phyloP scores from a whole-genome alignment of 2,329 filamentous ascomycete genomes.

The Ambrosiella xylebori region DNA sequence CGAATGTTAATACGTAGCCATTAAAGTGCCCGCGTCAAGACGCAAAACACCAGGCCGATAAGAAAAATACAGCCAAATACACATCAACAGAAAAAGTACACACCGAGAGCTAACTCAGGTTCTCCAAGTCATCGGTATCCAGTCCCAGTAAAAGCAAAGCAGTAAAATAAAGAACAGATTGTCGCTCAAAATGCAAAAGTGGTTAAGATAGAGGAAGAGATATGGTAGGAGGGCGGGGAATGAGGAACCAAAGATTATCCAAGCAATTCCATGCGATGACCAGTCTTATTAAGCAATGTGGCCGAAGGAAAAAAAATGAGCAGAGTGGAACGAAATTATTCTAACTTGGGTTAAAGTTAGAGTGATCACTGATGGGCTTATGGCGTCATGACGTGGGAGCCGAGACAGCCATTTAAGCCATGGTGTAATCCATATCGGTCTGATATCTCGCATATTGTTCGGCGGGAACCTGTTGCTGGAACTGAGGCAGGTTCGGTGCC shows the following conservation, averaged over 20 bases:
- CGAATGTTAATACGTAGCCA: not conserved
- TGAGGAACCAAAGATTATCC: not conserved
- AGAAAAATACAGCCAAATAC: not conserved
- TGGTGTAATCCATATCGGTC: conserved; percentile 11
- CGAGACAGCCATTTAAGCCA: conserved; percentile 7
- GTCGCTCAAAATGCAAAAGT: not conserved
- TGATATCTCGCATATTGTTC: conserved; percentile 11
- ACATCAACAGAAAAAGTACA: not conserved
- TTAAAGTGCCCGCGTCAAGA: not conserved
- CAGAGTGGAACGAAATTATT: not conserved
- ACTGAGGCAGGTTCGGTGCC: conserved; percentile 20
- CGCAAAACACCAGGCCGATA: not conserved
- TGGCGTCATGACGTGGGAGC: not conserved
- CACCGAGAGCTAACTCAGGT: not conserved
- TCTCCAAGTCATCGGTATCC: not conserved
- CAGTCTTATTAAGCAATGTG: not conserved
- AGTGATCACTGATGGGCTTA: not conserved
- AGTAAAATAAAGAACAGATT: not conserved
- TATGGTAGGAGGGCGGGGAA: not conserved
- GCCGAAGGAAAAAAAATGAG: not conserved
- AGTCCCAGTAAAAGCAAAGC: not conserved
- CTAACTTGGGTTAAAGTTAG: not conserved
- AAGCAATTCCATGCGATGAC: not conserved
- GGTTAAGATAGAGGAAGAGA: not conserved
- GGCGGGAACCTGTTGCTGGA: conserved; percentile 11